phyloP scores from a whole-genome alignment of 441 rosid species.

The Syzygium malaccense region DNA sequence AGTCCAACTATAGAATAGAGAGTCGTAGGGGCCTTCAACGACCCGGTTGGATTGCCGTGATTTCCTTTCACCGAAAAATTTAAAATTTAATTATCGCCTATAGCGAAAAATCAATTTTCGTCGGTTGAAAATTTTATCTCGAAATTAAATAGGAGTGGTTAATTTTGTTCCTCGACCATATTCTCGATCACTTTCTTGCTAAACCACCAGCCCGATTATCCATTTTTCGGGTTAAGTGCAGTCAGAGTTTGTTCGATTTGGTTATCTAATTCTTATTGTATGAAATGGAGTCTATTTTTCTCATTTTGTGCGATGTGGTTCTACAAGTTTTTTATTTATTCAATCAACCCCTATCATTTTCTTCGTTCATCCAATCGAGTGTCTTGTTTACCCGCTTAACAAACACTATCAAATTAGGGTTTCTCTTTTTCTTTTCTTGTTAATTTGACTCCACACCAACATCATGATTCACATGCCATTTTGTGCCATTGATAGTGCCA shows the following conservation, averaged over 20 bases:
- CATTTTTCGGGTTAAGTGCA: no score
- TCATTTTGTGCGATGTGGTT: rapidly evolving
- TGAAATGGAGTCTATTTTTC: rapidly evolving
- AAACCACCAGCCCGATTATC: no score
- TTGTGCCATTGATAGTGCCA: not conserved
- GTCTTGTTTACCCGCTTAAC: not conserved
- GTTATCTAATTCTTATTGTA: not conserved
- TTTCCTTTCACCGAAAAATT: not conserved
- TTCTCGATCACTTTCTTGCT: no score
- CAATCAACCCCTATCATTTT: not conserved
- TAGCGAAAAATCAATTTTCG: rapidly evolving
- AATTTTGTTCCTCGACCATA: no score
- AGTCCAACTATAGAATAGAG: not conserved
- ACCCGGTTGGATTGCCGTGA: not conserved
- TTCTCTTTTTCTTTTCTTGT: no score
- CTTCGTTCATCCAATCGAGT: not conserved
- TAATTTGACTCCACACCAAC: no score
- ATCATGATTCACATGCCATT: not conserved
- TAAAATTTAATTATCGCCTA: not conserved
- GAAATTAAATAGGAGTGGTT: no score
- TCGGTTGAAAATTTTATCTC: no score
- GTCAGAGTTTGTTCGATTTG: not conserved
- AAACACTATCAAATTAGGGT: no score
- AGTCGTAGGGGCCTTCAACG: not conserved
- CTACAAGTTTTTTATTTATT: not conserved